Evolutionary conservation across 2,329 filamentous ascomycete genomes (phyloP).

Genomic region (Ilyonectria robusta): DNA sequence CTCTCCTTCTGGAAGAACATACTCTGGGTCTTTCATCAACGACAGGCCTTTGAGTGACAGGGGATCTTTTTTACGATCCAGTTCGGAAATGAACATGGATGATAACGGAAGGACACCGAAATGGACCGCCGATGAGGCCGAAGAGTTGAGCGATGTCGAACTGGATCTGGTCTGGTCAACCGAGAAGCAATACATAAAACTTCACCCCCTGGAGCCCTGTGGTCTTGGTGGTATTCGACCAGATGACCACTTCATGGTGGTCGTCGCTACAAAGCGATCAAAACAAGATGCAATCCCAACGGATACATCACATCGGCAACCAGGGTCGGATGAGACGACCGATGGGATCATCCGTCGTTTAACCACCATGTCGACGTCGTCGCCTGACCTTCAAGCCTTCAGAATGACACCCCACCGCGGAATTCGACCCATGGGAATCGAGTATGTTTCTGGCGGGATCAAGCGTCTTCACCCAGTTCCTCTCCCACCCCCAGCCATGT

Average conservation of each 20-base stretch:
- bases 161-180: slow-evolving; percentile 64
- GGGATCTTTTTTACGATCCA: slow-evolving; percentile 31
- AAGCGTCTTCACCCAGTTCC: slow-evolving; percentile 62
- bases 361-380: slow-evolving; percentile 58
- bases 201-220: slow-evolving; percentile 66
- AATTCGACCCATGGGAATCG: slow-evolving; percentile 54
- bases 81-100: slow-evolving; percentile 50
- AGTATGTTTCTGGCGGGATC: slow-evolving; percentile 61
- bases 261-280: slow-evolving; percentile 65
- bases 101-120: slow-evolving; percentile 45
- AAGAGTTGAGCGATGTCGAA: slow-evolving; percentile 58
- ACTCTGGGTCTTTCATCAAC: slow-evolving; percentile 66
- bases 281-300: slow-evolving; percentile 44
- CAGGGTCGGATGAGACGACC: slow-evolving; percentile 51
- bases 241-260: slow-evolving; percentile 74
- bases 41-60: slow-evolving; percentile 65
- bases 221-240: slow-evolving; percentile 72
- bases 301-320: not conserved
- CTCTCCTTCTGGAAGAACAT: slow-evolving; percentile 54
- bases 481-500: slow-evolving; percentile 67
- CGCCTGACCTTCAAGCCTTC: slow-evolving; percentile 44
- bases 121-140: slow-evolving; percentile 53
- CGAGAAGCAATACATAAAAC: slow-evolving; percentile 55
- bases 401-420: slow-evolving; percentile 10
- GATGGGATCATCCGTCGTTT: slow-evolving; percentile 60